A percentile compares a stretch with the other conserved stretches of the same genome.
Evolutionary conservation across 768 basidiomycete genomes (phyloP).

Genomic region (Pleurotus tuber-regium): DNA sequence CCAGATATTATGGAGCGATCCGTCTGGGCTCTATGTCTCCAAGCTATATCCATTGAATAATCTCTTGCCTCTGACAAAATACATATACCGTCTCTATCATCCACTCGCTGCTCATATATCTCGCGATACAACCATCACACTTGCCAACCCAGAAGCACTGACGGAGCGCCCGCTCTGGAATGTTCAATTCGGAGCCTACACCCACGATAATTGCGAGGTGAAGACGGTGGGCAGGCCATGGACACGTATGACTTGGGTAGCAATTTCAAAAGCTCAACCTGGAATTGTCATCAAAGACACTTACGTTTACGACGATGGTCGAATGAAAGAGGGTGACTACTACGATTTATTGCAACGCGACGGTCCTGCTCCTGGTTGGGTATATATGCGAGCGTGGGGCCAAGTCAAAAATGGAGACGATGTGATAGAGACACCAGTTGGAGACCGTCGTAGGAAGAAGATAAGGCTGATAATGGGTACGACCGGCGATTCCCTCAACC

Average conservation of each 20-base stretch:
- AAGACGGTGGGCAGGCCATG: constrained; percentile 8
- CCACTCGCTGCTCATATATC: constrained; percentile 1
- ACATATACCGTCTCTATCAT: constrained; percentile 9
- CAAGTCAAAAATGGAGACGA: background rate
- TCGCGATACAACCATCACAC: constrained; percentile 2
- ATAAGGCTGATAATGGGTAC: background rate
- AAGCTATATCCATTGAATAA: background rate
- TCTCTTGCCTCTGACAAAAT: constrained; percentile 6
- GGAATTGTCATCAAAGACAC: constrained; percentile 9
- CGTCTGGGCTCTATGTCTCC: constrained; percentile 7
- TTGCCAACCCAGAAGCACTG: background rate
- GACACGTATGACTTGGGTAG: constrained; percentile 10
- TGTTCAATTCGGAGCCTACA: constrained; percentile 3
- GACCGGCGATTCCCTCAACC: background rate
- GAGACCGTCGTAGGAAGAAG: background rate
- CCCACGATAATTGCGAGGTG: constrained; percentile 3
- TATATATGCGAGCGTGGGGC: background rate
- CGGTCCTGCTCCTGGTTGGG: background rate
- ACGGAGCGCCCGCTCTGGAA: constrained; percentile 1
- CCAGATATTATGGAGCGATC: constrained; percentile 8
- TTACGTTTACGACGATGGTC: constrained; percentile 1
- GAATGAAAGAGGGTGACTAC: constrained; percentile 3
- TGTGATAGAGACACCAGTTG: background rate
- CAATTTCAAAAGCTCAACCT: background rate
- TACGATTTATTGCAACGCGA: constrained; percentile 7